phyloP scores from a whole-genome alignment of 164 flowering plant species.

The Umbilicus rupestris region DNA sequence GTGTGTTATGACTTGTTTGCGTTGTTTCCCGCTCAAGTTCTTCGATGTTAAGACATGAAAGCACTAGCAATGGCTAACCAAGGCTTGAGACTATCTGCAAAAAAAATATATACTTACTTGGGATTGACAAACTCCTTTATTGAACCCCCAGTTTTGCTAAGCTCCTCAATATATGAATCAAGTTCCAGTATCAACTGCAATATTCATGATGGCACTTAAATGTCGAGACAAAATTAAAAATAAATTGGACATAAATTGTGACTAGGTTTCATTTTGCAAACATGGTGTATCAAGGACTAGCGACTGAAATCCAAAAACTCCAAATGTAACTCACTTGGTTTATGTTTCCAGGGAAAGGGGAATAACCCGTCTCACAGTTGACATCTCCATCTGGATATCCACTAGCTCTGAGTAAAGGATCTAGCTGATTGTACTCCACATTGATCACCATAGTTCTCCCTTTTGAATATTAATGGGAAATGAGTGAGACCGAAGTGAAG shows the following conservation, averaged over 20 bases:
- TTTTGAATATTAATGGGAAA: slow-evolving; percentile 17
- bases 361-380: slow-evolving; percentile 83
- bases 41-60: too few species aligned
- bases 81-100: not conserved
- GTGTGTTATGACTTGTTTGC: not conserved
- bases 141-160: slow-evolving; percentile 71
- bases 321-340: slow-evolving; percentile 52
- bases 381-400: slow-evolving; percentile 87
- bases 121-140: slow-evolving; percentile 97
- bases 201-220: not conserved
- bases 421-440: slow-evolving; percentile 99
- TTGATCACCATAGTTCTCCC: slow-evolving; percentile 98
- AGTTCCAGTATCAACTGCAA: slow-evolving; percentile 83
- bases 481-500: not conserved
- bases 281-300: not conserved
- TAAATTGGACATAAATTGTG: not conserved
- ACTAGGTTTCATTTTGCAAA: not conserved
- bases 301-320: not conserved
- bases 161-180: slow-evolving; percentile 79
- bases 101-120: slow-evolving; percentile 39
- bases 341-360: slow-evolving; percentile 97
- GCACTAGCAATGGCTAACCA: not conserved
- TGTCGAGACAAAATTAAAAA: not conserved
- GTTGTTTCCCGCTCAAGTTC: not conserved
- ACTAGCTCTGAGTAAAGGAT: slow-evolving; percentile 85